These are phyloP conservation scores for Ceriops decandra DNA, from an alignment of 345 rosid species.

Conservation along the genomic window DNA sequence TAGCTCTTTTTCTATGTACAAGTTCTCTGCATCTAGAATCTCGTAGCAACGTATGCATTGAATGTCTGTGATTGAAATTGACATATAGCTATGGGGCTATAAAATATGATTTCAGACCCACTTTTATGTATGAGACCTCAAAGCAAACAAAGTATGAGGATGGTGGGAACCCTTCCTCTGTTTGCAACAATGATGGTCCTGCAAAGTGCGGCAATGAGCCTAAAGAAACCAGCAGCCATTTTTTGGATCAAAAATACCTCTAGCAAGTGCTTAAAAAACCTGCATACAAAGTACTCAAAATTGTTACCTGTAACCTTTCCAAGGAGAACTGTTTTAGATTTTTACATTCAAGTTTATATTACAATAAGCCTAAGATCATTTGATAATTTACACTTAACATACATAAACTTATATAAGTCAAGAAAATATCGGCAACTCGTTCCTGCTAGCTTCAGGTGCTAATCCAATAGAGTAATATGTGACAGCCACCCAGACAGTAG, in stretches of 20 bases:
- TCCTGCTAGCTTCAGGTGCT: conserved; percentile 79
- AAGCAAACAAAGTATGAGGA: conserved; percentile 69
- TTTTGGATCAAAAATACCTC: conserved; percentile 68
- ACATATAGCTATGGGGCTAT: neutral
- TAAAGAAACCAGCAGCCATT: conserved; percentile 74
- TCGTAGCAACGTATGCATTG: too few relatives aligned
- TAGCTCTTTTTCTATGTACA: neutral
- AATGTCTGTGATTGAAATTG: neutral
- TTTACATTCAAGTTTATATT: too few relatives aligned
- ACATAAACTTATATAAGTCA: neutral
- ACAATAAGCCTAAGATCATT: too few relatives aligned
- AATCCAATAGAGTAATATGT: conserved; percentile 68
- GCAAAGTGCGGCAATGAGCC: conserved; percentile 64
- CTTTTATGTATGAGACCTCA: conserved; percentile 87
- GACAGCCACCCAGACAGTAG: conserved; percentile 55
- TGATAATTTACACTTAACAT: neutral
- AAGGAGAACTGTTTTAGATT: too few relatives aligned
- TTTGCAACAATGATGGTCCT: conserved; percentile 78
- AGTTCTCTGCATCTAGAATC: neutral
- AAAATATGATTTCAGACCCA: conserved; percentile 12
- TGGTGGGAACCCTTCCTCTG: conserved; percentile 68
- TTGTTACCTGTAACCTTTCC: too few relatives aligned
- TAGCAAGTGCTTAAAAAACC: conserved; percentile 80
- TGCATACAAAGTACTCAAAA: conserved; percentile 14
- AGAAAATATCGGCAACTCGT: neutral